Percentiles rank a stretch among this genome's conserved stretches.
Conservation (phyloP, 164 flowering plant genomes). For the Umbilicus rupestris region DNA sequence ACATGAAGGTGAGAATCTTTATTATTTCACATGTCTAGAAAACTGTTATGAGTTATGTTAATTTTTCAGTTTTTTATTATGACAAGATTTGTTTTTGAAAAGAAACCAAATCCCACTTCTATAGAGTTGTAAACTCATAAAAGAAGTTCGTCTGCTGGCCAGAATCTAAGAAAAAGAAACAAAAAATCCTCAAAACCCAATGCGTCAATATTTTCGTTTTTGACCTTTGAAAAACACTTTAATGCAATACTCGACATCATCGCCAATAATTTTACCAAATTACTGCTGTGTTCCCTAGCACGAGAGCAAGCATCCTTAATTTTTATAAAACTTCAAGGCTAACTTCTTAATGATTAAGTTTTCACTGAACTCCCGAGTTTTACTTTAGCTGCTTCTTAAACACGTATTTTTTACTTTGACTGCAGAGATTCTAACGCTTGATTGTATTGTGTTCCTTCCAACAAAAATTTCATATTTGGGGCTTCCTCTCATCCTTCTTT, state of each 20-base stretch:
- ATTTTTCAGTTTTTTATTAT: not conserved
- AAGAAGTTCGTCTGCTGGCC: not conserved
- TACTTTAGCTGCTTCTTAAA: not conserved
- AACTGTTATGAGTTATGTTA: not conserved
- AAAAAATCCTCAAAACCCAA: not conserved
- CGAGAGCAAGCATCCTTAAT: not conserved
- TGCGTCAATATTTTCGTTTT: not conserved
- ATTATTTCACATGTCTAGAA: not conserved
- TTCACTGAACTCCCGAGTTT: not conserved
- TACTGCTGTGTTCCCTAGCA: not conserved
- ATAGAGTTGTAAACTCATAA: not conserved
- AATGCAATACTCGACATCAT: not conserved
- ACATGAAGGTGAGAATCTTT: conserved; percentile 64
- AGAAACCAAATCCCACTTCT: not conserved
- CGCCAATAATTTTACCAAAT: not conserved
- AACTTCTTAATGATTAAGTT: not conserved
- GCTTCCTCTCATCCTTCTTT: not conserved
- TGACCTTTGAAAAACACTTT: not conserved
- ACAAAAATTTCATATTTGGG: not conserved
- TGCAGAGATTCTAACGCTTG: not conserved
- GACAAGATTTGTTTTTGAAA: not conserved
- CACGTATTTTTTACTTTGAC: not conserved
- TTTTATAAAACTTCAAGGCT: not conserved
- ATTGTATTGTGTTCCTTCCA: not conserved
- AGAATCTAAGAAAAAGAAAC: not conserved